These are phyloP conservation scores for Boletus austroedulis DNA, from an alignment of 1,284 basidiomycete species.

Conservation along the genomic window DNA sequence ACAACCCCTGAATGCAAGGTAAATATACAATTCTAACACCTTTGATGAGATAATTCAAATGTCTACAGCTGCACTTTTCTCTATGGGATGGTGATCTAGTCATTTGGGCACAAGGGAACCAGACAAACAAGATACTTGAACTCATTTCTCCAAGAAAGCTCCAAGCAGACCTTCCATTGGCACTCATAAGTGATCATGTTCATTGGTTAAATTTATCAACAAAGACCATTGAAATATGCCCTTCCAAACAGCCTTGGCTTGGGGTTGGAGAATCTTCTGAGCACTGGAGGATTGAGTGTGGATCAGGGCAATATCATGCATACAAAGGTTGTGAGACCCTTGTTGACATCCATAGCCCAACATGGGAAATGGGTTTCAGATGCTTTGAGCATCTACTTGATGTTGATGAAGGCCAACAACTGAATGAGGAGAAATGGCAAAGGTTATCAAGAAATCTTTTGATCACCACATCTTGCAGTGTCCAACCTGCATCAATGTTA, in stretches of 20 bases:
- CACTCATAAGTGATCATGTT: constrained; percentile 32
- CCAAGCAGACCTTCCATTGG: constrained; percentile 38
- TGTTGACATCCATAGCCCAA: constrained; percentile 6
- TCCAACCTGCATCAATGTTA: neutral
- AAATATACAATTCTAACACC: neutral
- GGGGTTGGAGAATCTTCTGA: neutral
- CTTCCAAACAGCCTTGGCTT: constrained; percentile 29
- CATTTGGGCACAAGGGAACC: constrained; percentile 26
- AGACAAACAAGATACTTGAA: constrained; percentile 22
- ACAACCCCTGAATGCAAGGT: constrained; percentile 29
- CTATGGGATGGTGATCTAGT: constrained; percentile 4
- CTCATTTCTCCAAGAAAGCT: constrained; percentile 39
- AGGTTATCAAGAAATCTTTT: neutral
- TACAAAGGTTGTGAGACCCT: constrained; percentile 3
- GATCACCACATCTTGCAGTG: constrained; percentile 1
- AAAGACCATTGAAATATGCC: constrained; percentile 38
- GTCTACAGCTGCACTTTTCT: constrained; percentile 32
- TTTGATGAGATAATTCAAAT: neutral
- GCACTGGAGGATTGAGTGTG: constrained; percentile 15
- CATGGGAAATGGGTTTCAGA: neutral
- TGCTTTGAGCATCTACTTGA: neutral
- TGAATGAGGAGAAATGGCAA: neutral
- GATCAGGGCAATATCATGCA: neutral
- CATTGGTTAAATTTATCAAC: constrained; percentile 41
- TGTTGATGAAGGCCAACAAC: neutral